Evolutionary conservation across 148 eudicot species (phyloP).

Genomic region (Rhododendron mucronatum): DNA sequence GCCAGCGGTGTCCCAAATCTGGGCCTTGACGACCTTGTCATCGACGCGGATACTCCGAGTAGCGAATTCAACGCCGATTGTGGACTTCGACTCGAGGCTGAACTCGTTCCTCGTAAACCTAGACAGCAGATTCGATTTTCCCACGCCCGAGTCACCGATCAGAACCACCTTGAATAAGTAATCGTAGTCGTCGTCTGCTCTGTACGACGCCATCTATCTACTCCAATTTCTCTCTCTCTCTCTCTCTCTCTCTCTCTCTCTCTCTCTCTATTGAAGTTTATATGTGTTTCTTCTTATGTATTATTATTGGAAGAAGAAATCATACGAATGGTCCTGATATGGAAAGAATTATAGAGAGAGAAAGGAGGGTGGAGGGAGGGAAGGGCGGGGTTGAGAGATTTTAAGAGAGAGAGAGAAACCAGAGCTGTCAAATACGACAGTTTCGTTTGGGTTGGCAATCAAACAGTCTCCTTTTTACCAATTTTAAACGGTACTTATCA

Average conservation of each 20-base stretch:
- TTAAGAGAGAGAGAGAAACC: neutral
- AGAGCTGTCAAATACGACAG: neutral
- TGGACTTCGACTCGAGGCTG: constrained; percentile 40
- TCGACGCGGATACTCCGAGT: constrained; percentile 44
- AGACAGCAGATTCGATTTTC: constrained; percentile 38
- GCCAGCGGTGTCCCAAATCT: constrained; percentile 50
- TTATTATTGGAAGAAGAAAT: neutral
- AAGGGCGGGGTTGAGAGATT: neutral
- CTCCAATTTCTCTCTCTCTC: neutral
- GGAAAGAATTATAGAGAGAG: neutral
- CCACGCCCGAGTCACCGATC: constrained; percentile 41
- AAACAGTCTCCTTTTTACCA: neutral
- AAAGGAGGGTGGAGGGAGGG: neutral
- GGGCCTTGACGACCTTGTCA: constrained; percentile 46
- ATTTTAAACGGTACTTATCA: too few species aligned
- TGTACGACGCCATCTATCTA: constrained; percentile 26
- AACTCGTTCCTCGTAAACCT: constrained; percentile 38
- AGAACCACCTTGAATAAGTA: constrained; percentile 37
- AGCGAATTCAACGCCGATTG: constrained; percentile 47
- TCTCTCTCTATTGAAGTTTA: too few species aligned
- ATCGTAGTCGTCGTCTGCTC: constrained; percentile 43
- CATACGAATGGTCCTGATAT: neutral
- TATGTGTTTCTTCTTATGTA: neutral
- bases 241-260: too few species aligned
- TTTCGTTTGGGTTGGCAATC: neutral